Conservation (phyloP, 2,329 filamentous ascomycete genomes). For the Sarocladium oryzae region DNA sequence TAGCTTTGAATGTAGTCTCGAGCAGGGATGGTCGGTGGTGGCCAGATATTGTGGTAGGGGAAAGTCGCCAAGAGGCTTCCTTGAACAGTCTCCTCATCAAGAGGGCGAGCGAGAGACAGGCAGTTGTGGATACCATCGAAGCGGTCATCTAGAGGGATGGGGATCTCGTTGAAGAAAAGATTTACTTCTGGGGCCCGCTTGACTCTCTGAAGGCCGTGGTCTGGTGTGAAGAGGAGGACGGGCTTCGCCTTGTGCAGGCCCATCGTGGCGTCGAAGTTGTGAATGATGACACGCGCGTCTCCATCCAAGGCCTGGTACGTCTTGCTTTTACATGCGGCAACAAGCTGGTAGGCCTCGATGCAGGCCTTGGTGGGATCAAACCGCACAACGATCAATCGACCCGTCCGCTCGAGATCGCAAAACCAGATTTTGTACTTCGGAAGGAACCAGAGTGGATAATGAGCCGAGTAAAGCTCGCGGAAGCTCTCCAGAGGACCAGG, state of each 20-base stretch:
- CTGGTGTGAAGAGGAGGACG: conserved; percentile 49
- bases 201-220: conserved; percentile 17
- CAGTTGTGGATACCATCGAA: conserved; percentile 53
- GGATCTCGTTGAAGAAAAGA: conserved; percentile 43
- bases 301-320: conserved; percentile 57
- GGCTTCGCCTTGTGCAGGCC: conserved; percentile 70
- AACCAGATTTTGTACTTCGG: conserved; percentile 81
- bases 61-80: conserved; percentile 24
- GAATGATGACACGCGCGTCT: conserved; percentile 60
- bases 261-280: conserved; percentile 64
- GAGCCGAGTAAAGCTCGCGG: conserved; percentile 63
- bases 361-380: conserved; percentile 67
- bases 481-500: conserved; percentile 58
- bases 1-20: conserved; percentile 25
- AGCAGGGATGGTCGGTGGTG: conserved; percentile 60
- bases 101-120: conserved; percentile 58
- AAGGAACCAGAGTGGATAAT: conserved; percentile 82
- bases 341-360: conserved; percentile 74
- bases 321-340: conserved; percentile 54
- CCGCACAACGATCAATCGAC: conserved; percentile 68
- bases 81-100: conserved; percentile 29
- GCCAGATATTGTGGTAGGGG: conserved; percentile 61
- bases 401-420: conserved; percentile 64
- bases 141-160: conserved; percentile 42
- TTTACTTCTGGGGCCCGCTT: conserved; percentile 20